Base-by-base conservation (phyloP, 1,284 basidiomycete species). In the Macrocystidia cucumis region DNA sequence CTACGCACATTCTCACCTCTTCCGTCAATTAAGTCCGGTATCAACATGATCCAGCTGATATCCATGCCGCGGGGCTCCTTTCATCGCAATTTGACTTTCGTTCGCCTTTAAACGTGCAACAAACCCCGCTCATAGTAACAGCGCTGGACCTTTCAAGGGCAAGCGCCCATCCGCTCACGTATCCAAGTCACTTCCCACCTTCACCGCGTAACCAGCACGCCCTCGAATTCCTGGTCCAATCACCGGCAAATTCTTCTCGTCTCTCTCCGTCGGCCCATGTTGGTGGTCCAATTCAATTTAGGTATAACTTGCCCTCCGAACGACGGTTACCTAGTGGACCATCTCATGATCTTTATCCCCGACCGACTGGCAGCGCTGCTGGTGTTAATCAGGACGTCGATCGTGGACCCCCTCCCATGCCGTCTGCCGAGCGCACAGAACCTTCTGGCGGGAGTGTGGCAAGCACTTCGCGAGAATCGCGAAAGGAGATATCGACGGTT, bases 1-100 rank as follows among this genome's bases (percentile, higher is more conserved):
- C 42, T 34, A 51, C 59, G 55, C 43, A 45, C 53, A 40, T 60
- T 62, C 57, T 63, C 57, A 63, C 59, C 48, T 50, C 46, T 53
- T 55, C 51, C 55, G 51, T 59, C 59, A 67, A 71, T 59, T 72
- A 78, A 79, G 78, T 71, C 73, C 79, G 75, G 62, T 79, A 77
- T 72, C 71, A 74, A 50, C 57, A 62, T 64, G 66, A 72, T 62
- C 62, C 63, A 36, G 52, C 67, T 55, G 63, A 66, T 54, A 59
- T 66, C 44, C 66, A 56, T 53, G 59, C 67, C 43, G 56, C 65
- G 25, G 57, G 56, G 46, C 60, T 67, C 29, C 62, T 70, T 43
- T 54, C 63, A 34, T 62, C 63, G 11, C 65, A 69, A 51, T 74
- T 67, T 59, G 62, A 67, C 55, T 69, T 69, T 44, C 44, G 51